Evolutionary conservation across 1,284 basidiomycete genomes (phyloP).

Genomic region (Fomitopsis schrenkii): DNA sequence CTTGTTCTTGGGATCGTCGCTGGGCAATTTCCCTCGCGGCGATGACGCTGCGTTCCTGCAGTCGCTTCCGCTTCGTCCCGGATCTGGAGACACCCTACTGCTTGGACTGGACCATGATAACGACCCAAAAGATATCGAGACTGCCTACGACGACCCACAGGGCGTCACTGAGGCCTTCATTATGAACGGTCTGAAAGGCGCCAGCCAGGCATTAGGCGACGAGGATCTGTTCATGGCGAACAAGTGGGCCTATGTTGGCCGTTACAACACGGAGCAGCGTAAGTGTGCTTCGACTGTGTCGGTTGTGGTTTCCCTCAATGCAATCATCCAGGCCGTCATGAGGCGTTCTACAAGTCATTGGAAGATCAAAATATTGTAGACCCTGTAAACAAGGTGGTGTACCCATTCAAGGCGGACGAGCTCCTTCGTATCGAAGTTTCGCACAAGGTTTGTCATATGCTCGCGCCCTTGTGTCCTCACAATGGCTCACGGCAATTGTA

Average conservation of each 20-base stretch:
- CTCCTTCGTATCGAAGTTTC: constrained; percentile 86
- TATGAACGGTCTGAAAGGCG: constrained; percentile 80
- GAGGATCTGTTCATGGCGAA: constrained; percentile 55
- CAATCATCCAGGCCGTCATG: constrained; percentile 63
- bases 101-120: constrained; percentile 88
- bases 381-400: constrained; percentile 37
- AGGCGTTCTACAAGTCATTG: constrained; percentile 82
- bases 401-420: constrained; percentile 66
- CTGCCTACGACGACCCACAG: constrained; percentile 80
- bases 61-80: constrained; percentile 74
- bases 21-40: constrained; percentile 88
- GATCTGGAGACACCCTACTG: constrained; percentile 66
- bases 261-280: constrained; percentile 73
- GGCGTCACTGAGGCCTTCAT: constrained; percentile 85
- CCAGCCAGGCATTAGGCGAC: constrained; percentile 59
- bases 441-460: constrained; percentile 11
- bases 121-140: constrained; percentile 60
- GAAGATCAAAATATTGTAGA: constrained; percentile 57
- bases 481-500: constrained; percentile 26
- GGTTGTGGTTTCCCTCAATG: not conserved
- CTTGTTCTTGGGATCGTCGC: constrained; percentile 90
- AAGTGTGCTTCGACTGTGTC: constrained; percentile 26
- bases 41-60: constrained; percentile 76
- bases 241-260: constrained; percentile 84
- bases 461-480: not conserved